Evolutionary conservation across 306 rosid species (phyloP).

Genomic region (Trichosanthes cucumerina): DNA sequence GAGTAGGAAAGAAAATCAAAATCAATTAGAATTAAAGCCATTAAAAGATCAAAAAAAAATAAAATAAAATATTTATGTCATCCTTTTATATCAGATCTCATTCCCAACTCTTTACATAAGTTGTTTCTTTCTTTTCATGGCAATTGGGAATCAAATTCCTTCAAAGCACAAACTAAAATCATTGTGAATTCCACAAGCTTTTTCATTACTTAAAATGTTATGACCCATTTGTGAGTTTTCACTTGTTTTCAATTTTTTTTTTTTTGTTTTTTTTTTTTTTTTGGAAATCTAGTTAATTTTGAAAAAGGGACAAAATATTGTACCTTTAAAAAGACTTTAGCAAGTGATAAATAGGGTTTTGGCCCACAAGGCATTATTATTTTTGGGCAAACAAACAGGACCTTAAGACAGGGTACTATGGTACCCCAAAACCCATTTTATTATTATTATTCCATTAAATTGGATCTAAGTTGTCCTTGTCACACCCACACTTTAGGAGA

Average conservation of each 20-base stretch:
- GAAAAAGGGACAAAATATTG: neutral
- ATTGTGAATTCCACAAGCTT: neutral
- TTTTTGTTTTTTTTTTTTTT: neutral
- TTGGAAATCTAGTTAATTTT: neutral
- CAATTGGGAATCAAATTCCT: neutral
- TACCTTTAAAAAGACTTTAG: neutral
- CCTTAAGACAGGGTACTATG: neutral
- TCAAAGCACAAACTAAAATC: neutral
- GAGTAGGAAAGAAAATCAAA: neutral
- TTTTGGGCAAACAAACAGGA: neutral
- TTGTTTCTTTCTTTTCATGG: neutral
- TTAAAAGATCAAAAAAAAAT: neutral
- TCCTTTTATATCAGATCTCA: neutral
- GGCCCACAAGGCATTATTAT: neutral
- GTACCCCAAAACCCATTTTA: conserved; percentile 3
- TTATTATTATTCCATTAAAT: neutral
- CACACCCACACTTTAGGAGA: neutral
- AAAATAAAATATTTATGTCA: neutral
- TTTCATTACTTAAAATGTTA: neutral
- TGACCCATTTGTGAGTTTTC: neutral
- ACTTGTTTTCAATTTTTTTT: neutral
- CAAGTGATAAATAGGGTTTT: neutral
- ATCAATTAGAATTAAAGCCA: neutral
- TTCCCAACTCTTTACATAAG: neutral
- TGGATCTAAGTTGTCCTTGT: neutral